Conservation (phyloP, 2,329 filamentous ascomycete genomes). For the Orbilia brochopaga region DNA sequence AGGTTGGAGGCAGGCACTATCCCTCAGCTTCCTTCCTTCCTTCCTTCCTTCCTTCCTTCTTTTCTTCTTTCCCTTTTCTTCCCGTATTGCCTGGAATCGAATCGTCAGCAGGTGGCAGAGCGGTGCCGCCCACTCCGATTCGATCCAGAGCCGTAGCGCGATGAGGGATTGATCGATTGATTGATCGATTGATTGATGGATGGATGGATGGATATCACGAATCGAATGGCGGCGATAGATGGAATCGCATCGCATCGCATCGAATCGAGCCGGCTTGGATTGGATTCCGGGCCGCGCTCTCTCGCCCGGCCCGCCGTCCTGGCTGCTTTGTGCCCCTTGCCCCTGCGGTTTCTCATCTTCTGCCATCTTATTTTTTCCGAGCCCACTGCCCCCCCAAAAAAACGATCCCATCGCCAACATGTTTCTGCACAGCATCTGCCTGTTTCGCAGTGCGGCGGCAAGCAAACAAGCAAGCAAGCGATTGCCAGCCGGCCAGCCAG, state of each 20-base stretch:
- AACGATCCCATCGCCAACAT: too few species aligned
- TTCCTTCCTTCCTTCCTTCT: not conserved
- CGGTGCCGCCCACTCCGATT: not conserved
- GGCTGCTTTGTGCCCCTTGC: slow-evolving; percentile 1
- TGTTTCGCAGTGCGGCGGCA: slow-evolving; percentile 9
- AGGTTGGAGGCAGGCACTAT: too few species aligned
- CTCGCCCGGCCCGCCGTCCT: slow-evolving; percentile 24
- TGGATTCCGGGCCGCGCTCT: slow-evolving; percentile 12
- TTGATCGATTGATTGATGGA: too few species aligned
- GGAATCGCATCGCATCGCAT: too few species aligned
- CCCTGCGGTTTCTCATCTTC: slow-evolving; percentile 8
- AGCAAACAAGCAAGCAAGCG: slow-evolving; percentile 8
- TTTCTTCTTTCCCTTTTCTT: not conserved
- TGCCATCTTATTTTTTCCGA: slow-evolving; percentile 29
- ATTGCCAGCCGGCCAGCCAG: too few species aligned
- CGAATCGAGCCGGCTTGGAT: not conserved
- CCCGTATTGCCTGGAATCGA: not conserved
- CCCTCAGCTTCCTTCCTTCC: too few species aligned
- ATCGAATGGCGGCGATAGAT: too few species aligned
- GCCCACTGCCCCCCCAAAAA: too few species aligned
- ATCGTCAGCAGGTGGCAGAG: not conserved
- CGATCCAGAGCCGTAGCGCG: not conserved
- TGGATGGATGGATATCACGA: too few species aligned
- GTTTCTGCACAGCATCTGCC: slow-evolving; percentile 6
- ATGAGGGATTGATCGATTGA: too few species aligned